Evolutionary conservation across 2,329 filamentous ascomycete genomes (phyloP).

Genomic region (Fusarium concolor): DNA sequence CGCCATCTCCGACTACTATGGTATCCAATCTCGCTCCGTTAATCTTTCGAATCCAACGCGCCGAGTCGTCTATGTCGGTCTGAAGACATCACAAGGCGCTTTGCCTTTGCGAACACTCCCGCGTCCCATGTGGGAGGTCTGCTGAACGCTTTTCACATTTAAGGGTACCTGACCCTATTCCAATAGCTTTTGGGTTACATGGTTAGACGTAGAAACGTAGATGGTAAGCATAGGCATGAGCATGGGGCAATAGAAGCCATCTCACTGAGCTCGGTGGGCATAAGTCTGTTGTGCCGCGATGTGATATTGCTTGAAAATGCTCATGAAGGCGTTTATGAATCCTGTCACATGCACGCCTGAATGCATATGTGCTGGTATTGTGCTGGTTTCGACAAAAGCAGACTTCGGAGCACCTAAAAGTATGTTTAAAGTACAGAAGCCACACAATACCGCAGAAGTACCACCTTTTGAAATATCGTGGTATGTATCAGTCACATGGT

Average conservation of each 20-base stretch:
- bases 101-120: slow-evolving; percentile 59
- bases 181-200: slow-evolving; percentile 7
- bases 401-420: background rate
- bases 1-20: slow-evolving; percentile 92
- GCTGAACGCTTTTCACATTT: slow-evolving; percentile 50
- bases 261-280: slow-evolving; percentile 27
- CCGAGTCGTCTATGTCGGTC: slow-evolving; percentile 85
- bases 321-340: background rate
- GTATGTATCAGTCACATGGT: background rate
- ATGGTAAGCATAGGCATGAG: slow-evolving; percentile 27
- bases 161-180: background rate
- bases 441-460: background rate
- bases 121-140: slow-evolving; percentile 72
- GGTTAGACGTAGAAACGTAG: slow-evolving; percentile 35
- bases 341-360: too few species aligned
- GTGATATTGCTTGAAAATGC: slow-evolving; percentile 5
- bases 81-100: slow-evolving; percentile 62
- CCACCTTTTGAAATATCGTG: background rate
- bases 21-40: slow-evolving; percentile 84
- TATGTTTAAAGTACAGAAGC: background rate
- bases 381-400: background rate
- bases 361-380: background rate
- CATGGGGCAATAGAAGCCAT: slow-evolving; percentile 36
- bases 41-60: slow-evolving; percentile 76
- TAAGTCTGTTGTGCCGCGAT: slow-evolving; percentile 30